Percentiles rank a stretch among this genome's conserved stretches.
Evolutionary conservation across 2,329 filamentous ascomycete genomes (phyloP).

Genomic region (Botryotinia calthae): DNA sequence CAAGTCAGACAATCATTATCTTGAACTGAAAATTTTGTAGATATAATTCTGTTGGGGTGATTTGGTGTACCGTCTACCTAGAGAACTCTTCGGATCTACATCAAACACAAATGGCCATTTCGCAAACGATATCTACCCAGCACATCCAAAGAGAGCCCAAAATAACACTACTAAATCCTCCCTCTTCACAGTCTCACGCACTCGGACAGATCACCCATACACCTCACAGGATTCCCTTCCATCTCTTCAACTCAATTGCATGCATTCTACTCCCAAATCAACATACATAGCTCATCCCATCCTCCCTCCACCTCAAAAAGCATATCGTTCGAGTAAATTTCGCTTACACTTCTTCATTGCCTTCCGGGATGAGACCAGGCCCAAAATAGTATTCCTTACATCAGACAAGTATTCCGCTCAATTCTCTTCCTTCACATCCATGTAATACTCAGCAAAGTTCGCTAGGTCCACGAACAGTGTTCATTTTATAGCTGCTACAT

Average conservation of each 20-base stretch:
- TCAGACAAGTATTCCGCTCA: not conserved
- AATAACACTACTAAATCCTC: not conserved
- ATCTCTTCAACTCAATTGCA: not conserved
- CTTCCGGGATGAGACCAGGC: not conserved
- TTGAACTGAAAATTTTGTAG: not conserved
- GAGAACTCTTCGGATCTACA: too few relatives aligned
- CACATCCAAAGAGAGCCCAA: not conserved
- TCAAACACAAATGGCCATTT: too few relatives aligned
- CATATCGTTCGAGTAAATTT: not conserved
- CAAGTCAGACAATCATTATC: not conserved
- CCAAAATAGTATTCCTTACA: not conserved
- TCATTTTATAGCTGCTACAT: not conserved
- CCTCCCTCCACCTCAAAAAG: rapidly evolving
- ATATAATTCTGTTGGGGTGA: not conserved
- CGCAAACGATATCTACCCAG: too few relatives aligned
- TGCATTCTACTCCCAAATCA: too few relatives aligned
- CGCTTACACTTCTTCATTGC: not conserved
- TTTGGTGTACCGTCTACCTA: not conserved
- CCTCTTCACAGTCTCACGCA: not conserved
- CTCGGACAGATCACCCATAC: not conserved
- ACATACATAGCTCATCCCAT: not conserved
- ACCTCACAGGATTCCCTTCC: not conserved
- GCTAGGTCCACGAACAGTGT: too few relatives aligned
- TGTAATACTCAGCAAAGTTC: not conserved
- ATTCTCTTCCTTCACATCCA: not conserved